These are phyloP conservation scores for Boletellus ananas DNA, from an alignment of 768 basidiomycete species.

Conservation along the genomic window DNA sequence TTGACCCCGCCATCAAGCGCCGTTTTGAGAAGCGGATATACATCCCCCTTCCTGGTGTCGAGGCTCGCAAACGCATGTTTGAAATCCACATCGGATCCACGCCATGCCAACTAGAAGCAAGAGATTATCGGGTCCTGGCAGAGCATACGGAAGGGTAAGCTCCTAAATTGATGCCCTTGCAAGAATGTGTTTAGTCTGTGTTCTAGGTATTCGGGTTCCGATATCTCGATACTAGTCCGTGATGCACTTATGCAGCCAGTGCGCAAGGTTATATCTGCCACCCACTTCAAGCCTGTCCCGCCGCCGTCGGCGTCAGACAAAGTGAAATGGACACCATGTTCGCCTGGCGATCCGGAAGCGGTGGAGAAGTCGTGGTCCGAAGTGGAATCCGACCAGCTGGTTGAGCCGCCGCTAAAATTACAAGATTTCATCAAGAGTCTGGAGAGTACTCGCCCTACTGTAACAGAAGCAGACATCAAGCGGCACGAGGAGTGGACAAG, in stretches of 20 bases:
- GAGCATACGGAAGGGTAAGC: slow-evolving; percentile 79
- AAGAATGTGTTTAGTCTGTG: background rate
- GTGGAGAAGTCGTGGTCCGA: slow-evolving; percentile 89
- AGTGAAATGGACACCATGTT: slow-evolving; percentile 90
- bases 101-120: slow-evolving; percentile 73
- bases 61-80: slow-evolving; percentile 93
- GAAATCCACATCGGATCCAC: slow-evolving; percentile 94
- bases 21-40: slow-evolving; percentile 99
- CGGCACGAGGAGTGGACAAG: slow-evolving; percentile 80
- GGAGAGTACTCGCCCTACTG: slow-evolving; percentile 78
- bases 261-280: slow-evolving; percentile 91
- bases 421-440: slow-evolving; percentile 82
- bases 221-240: slow-evolving; percentile 90
- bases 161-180: too few species aligned
- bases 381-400: slow-evolving; percentile 79
- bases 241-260: slow-evolving; percentile 99
- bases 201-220: slow-evolving; percentile 81
- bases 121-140: slow-evolving; percentile 80
- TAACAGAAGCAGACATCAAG: slow-evolving; percentile 83
- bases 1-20: slow-evolving; percentile 96
- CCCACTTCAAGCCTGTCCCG: slow-evolving; percentile 78
- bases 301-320: slow-evolving; percentile 20
- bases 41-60: slow-evolving; percentile 92
- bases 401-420: slow-evolving; percentile 80
- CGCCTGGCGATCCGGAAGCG: slow-evolving; percentile 84